A percentile compares a stretch with the other conserved stretches of the same genome.
Conservation (phyloP, 2,329 filamentous ascomycete species). For the Simplicillium sp. region DNA sequence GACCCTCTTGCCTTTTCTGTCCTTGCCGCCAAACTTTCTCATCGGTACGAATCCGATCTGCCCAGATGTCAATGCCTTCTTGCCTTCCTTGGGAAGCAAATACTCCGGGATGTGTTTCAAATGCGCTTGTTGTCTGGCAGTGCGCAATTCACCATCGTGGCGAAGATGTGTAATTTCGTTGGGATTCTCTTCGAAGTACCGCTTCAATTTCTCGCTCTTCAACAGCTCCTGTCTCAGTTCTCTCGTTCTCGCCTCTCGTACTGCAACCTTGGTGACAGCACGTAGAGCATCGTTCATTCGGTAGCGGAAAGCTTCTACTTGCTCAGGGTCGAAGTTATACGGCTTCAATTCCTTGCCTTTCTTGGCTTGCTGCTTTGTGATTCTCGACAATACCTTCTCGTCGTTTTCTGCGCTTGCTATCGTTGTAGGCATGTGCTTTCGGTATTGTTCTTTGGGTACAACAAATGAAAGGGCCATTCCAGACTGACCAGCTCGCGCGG, state of each 20-base stretch:
- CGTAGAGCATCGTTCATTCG: slow-evolving; percentile 87
- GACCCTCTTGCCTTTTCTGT: slow-evolving; percentile 33
- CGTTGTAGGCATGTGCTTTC: slow-evolving; percentile 82
- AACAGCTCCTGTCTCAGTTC: slow-evolving; percentile 85
- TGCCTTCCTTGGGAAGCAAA: slow-evolving; percentile 69
- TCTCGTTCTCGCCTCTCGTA: slow-evolving; percentile 80
- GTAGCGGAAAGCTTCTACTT: slow-evolving; percentile 90
- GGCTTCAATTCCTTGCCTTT: slow-evolving; percentile 74
- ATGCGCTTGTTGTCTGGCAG: slow-evolving; percentile 78
- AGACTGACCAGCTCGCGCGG: slow-evolving; percentile 79
- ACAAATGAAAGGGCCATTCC: slow-evolving; percentile 97
- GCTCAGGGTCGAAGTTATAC: slow-evolving; percentile 90
- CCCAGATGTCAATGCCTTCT: slow-evolving; percentile 55
- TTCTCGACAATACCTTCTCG: slow-evolving; percentile 73
- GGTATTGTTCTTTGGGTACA: slow-evolving; percentile 69
- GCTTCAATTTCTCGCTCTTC: slow-evolving; percentile 87
- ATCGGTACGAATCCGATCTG: slow-evolving; percentile 71
- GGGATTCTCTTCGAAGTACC: slow-evolving; percentile 94
- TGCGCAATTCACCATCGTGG: slow-evolving; percentile 80
- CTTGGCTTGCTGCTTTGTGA: slow-evolving; percentile 69
- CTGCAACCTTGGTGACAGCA: slow-evolving; percentile 78
- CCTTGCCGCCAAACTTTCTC: slow-evolving; percentile 43
- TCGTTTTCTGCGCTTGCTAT: slow-evolving; percentile 70
- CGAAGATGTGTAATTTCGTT: slow-evolving; percentile 77
- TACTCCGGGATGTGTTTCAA: slow-evolving; percentile 94